These are phyloP conservation scores for Trypanosoma platydactyli DNA, from an alignment of 208 protist species.

Conservation along the genomic window DNA sequence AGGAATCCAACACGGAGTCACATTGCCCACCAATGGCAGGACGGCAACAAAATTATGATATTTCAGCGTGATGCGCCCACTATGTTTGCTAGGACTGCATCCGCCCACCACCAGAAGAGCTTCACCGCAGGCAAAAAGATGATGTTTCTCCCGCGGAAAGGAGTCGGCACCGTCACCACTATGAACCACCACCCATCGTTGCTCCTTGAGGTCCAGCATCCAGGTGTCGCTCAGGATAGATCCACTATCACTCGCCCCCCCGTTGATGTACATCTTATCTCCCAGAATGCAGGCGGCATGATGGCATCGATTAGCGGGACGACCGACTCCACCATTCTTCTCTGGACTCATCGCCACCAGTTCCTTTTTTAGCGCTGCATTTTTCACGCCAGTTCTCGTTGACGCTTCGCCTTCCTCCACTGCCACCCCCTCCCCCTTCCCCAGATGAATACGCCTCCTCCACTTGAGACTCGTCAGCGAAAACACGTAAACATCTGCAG, in stretches of 20 bases:
- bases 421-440: background rate
- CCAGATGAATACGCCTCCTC: constrained; percentile 33
- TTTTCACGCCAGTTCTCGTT: background rate
- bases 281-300: constrained; percentile 67
- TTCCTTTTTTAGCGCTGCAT: background rate
- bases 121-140: constrained; percentile 67
- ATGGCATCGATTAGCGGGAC: constrained; percentile 41
- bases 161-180: constrained; percentile 57
- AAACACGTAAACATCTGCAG: constrained; percentile 59
- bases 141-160: constrained; percentile 66
- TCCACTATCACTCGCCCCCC: constrained; percentile 39
- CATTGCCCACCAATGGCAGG: constrained; percentile 39
- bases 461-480: constrained; percentile 60
- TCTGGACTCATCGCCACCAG: background rate
- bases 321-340: constrained; percentile 7
- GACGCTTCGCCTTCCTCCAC: constrained; percentile 3
- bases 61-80: constrained; percentile 45
- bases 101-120: constrained; percentile 73
- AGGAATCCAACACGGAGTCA: constrained; percentile 69
- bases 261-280: constrained; percentile 69
- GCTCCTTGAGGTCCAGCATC: constrained; percentile 49
- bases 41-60: constrained; percentile 76
- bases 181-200: constrained; percentile 60
- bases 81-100: constrained; percentile 45
- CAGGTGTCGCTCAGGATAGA: constrained; percentile 70